Base-by-base conservation (phyloP, 192 early-diverging fungal genomes). In the Coemansia sp. region DNA sequence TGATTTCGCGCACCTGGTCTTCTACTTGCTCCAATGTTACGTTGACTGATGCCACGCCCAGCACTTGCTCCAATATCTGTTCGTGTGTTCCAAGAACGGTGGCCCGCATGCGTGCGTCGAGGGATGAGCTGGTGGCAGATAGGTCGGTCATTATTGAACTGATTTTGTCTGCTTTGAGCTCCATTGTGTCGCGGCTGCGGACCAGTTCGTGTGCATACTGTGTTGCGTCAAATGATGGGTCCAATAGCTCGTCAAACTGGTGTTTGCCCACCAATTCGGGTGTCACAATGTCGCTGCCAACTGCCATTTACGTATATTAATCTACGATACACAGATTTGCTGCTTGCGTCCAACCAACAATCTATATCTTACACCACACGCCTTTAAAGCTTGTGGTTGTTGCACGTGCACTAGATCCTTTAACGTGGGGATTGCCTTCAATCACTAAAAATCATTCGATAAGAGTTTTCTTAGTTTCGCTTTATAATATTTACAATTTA, bases 1-100 rank as follows among this genome's bases (percentile, higher is more conserved):
- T 64, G 38, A 81, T 68, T 61, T 75, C 70, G 24, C 73, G 50
- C 37, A 81, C 67, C 34, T 76, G 73, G 25, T 62, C 69, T 18
- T 81, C 78, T 7, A 71, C 59, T 44, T 55, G 61, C 20, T 36
- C 36, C 23, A 81, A 68, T 31, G 62, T 31, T 21, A 55, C 49
- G 48, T 81, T 73, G 14, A 81, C 25, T 9, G 38, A 28, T 15
- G 63, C 58, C 7, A 72, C 66, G 10, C 78, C 63, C 3, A 61
- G 17, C 3, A 81, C 58, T 44, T 81, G 78, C 40, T 44, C 12
- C 4, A 81, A 50, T 49, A 81, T 26, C 12, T 48, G 47, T 14
- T 44, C 40, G 15, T 44, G 40, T 4, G 40, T 44, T 5, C 14
- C 40, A 2, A 44, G 40, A 7, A 44, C 40, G 3, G 15, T 44